A percentile compares a stretch with the other conserved stretches of the same genome.
Evolutionary conservation across 495 filamentous ascomycete species (phyloP).

Genomic region (Schizothecium vesticola): DNA sequence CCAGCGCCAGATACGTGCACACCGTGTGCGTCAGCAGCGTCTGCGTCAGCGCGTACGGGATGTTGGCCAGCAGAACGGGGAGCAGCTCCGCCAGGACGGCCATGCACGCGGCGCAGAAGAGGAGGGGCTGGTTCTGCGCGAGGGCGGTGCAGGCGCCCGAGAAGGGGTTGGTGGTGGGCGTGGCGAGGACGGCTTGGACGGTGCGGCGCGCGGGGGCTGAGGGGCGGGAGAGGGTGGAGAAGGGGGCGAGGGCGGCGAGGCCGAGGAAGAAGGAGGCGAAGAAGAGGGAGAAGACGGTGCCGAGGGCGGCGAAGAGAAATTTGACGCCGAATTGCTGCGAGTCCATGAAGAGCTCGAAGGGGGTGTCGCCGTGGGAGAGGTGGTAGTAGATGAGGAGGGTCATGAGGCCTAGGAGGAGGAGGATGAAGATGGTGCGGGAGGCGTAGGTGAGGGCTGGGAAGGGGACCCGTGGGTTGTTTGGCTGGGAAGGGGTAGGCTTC

Average conservation of each 20-base stretch:
- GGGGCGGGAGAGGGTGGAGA: not conserved
- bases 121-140: conserved; percentile 21
- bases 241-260: conserved; percentile 6
- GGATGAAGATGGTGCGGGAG: conserved; percentile 21
- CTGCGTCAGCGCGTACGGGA: conserved; percentile 27
- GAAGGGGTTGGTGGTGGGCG: conserved; percentile 27
- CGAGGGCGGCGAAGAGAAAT: conserved; percentile 27
- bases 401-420: conserved; percentile 17
- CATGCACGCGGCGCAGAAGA: conserved; percentile 20
- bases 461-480: conserved; percentile 9
- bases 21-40: conserved; percentile 18
- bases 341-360: conserved; percentile 22
- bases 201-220: not conserved
- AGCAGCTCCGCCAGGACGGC: conserved; percentile 28
- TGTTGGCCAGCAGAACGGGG: conserved; percentile 26
- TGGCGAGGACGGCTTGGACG: not conserved
- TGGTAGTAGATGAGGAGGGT: conserved; percentile 24
- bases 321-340: conserved; percentile 30
- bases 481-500: not conserved
- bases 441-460: conserved; percentile 28
- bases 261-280: conserved; percentile 34
- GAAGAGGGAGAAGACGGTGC: conserved; percentile 25
- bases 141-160: conserved; percentile 21
- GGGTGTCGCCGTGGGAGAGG: conserved; percentile 18
- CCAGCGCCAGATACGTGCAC: conserved; percentile 23